These are phyloP conservation scores for Phytophthora colocasiae DNA, from an alignment of 352 stramenopile species.

Conservation along the genomic window DNA sequence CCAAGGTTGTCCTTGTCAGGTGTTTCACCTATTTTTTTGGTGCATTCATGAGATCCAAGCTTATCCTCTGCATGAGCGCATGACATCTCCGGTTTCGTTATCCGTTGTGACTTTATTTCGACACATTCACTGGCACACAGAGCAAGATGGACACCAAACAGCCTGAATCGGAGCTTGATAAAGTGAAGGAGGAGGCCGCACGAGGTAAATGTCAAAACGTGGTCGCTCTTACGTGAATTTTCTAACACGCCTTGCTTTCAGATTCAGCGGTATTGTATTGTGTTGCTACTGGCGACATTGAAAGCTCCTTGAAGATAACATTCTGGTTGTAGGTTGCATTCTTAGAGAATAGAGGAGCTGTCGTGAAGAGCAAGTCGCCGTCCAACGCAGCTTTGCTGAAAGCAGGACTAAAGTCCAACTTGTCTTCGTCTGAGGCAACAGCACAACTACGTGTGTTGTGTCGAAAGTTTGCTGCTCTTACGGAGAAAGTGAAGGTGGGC, in stretches of 20 bases:
- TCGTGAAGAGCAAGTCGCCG: constrained; percentile 49
- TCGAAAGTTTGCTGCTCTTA: constrained; percentile 84
- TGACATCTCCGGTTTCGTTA: constrained; percentile 9
- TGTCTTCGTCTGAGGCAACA: constrained; percentile 73
- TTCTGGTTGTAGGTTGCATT: constrained; percentile 29
- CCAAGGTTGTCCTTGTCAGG: constrained; percentile 3
- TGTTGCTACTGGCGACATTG: not conserved
- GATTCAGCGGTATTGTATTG: constrained; percentile 26
- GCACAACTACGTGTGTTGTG: constrained; percentile 83
- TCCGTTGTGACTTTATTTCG: constrained; percentile 32
- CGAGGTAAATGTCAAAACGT: constrained; percentile 12
- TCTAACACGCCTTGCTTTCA: constrained; percentile 4
- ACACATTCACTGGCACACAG: constrained; percentile 12
- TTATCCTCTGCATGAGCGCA: constrained; percentile 18
- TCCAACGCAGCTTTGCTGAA: constrained; percentile 54
- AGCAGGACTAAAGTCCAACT: constrained; percentile 62
- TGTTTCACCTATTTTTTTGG: constrained; percentile 13
- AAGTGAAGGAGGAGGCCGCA: constrained; percentile 22
- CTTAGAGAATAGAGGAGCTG: constrained; percentile 35
- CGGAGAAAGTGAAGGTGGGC: constrained; percentile 84
- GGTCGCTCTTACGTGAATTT: not conserved
- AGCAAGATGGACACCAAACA: constrained; percentile 27
- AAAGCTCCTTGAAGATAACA: not conserved
- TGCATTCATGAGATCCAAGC: constrained; percentile 1
- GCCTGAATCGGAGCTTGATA: constrained; percentile 7